A percentile compares a stretch with the other conserved stretches of the same genome.
Conservation (phyloP, 768 basidiomycete genomes). For the Mycena rosella region DNA sequence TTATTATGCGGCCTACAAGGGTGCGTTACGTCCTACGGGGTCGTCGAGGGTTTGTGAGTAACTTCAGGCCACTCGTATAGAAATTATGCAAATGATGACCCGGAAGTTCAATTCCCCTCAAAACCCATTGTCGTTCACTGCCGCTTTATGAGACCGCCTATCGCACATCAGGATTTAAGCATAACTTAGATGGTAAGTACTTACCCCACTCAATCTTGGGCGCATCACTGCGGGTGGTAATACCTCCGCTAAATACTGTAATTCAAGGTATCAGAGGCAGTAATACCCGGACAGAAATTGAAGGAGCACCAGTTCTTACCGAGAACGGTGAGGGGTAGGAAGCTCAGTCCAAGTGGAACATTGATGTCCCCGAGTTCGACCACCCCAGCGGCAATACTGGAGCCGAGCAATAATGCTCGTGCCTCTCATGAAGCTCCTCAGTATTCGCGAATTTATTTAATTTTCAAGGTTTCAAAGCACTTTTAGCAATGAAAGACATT, state of each 20-base stretch:
- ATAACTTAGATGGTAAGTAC: too few relatives aligned
- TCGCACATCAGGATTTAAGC: too few relatives aligned
- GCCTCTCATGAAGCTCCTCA: slow-evolving; percentile 2
- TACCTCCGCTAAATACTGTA: too few relatives aligned
- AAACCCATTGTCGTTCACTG: too few relatives aligned
- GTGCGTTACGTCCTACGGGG: slow-evolving; percentile 1
- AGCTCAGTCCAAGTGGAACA: slow-evolving; percentile 7
- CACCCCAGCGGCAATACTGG: not conserved
- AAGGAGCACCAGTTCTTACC: slow-evolving; percentile 5
- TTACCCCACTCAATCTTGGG: too few relatives aligned
- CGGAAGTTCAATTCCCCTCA: too few relatives aligned
- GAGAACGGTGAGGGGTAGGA: not conserved
- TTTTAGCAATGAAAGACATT: slow-evolving; percentile 9
- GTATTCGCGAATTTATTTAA: slow-evolving; percentile 3
- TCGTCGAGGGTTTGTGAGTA: too few relatives aligned
- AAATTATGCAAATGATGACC: too few relatives aligned
- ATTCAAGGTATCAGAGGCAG: too few relatives aligned
- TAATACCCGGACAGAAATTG: slow-evolving; percentile 5
- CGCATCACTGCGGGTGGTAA: too few relatives aligned
- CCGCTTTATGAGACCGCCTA: too few relatives aligned
- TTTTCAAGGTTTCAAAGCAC: slow-evolving; percentile 11
- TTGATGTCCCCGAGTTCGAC: slow-evolving; percentile 8
- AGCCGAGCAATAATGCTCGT: slow-evolving; percentile 10
- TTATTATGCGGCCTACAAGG: slow-evolving; percentile 10
- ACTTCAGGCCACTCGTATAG: too few relatives aligned